Base-by-base conservation (phyloP, 2,329 filamentous ascomycete genomes). In the Fusarium keratoplasticum region DNA sequence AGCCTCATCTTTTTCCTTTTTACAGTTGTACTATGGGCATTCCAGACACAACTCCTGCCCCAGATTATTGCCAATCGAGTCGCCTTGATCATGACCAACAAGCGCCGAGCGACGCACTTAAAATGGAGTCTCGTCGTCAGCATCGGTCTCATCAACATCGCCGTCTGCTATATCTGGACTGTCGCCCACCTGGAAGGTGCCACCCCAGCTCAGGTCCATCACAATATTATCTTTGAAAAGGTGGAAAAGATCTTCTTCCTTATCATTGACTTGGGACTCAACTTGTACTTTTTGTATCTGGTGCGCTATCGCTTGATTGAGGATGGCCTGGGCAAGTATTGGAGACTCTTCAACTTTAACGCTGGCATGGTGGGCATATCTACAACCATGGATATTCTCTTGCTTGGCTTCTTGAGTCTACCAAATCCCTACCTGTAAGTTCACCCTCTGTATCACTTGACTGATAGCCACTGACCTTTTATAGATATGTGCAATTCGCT, bases 261-360 rank as follows among this genome's bases (percentile, higher is more conserved):
- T 0, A 61, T 87, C 2, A 81, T 88, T 2, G 88, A 89, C 60
- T 82, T 83, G 4, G 78, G 75, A 0, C 81, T 90, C 16, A 90
- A 89, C 64, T 80, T 81, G 68, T 87, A 86, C 73, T 90, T 90
- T 73, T 77, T 89, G 3, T 78, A 80, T 14, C 79, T 82, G 4
- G 86, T 88, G 29, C 84, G 86, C 54, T 81, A 80, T 16, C 83
- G 86, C 0, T 81, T 89, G 61, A 83, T 84, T 63, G 84, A 87
- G 38, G 78, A 82, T 63, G 87, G 87, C 4, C 78, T 89, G 9
- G 81, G 82, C 6, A 89, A 89, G 72, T 89, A 89, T 78, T 84
- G 85, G 78, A 82, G 82, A 20, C 80, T 89, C 3, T 84, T 88
- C 52, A 82, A 81, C 31, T 87, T 87, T 77, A 89, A 88, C 59